These are phyloP conservation scores for Heritiera littoralis DNA, from an alignment of 345 rosid genomes.

Conservation along the genomic window DNA sequence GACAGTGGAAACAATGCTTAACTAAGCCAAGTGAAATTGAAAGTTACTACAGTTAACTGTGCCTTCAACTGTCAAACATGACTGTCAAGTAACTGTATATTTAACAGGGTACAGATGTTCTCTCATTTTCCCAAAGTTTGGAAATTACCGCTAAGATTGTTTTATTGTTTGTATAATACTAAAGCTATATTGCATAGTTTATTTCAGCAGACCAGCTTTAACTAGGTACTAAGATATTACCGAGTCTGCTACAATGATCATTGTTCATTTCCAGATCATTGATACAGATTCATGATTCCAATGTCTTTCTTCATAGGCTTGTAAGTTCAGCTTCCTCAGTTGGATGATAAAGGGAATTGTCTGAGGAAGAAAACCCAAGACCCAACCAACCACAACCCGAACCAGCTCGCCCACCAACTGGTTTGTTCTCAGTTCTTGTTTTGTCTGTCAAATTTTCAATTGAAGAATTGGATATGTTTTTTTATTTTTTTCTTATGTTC, in stretches of 20 bases:
- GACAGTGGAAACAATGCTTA: no score
- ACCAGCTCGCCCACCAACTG: slow-evolving; percentile 3
- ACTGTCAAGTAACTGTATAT: not conserved
- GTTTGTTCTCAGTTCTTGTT: not conserved
- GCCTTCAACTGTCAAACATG: no score
- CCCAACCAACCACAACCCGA: not conserved
- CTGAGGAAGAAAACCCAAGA: not conserved
- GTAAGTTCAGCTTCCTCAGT: not conserved
- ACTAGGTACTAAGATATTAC: not conserved
- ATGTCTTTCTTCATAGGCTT: not conserved
- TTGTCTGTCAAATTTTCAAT: not conserved
- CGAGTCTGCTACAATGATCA: not conserved
- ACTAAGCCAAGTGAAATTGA: no score
- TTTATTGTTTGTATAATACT: not conserved
- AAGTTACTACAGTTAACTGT: no score
- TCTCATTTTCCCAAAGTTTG: not conserved
- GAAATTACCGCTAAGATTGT: not conserved
- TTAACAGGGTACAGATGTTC: not conserved
- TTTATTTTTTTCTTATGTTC: not conserved
- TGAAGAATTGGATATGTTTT: not conserved
- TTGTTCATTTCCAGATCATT: not conserved
- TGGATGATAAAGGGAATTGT: slow-evolving; percentile 1
- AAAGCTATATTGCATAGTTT: not conserved
- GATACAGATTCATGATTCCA: not conserved
- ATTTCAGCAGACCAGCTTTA: slow-evolving; percentile 5